These are phyloP conservation scores for Cyphellophora europaea DNA, from an alignment of 2,329 filamentous ascomycete genomes.

Conservation along the genomic window DNA sequence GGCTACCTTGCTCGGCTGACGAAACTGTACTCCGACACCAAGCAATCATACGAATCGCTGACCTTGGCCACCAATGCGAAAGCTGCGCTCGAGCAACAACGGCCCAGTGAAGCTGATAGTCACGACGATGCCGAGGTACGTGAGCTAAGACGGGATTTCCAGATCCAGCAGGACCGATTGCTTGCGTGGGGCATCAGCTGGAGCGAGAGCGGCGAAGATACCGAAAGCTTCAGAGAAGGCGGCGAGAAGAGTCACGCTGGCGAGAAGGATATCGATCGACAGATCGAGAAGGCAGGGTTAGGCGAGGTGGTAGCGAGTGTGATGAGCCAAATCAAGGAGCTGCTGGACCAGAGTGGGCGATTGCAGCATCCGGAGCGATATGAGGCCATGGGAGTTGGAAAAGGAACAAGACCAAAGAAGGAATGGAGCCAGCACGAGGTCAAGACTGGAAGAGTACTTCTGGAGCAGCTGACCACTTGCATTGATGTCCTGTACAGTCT, in stretches of 20 bases:
- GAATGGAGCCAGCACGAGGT: conserved; percentile 19
- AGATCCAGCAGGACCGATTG: conserved; percentile 54
- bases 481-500: conserved; percentile 58
- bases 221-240: conserved; percentile 2
- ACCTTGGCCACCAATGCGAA: conserved; percentile 16
- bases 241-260: conserved; percentile 10
- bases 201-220: conserved; percentile 41
- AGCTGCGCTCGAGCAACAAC: conserved; percentile 21
- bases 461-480: conserved; percentile 50
- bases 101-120: conserved; percentile 10
- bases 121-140: conserved; percentile 43
- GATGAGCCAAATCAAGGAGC: conserved; percentile 54
- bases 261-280: conserved; percentile 49
- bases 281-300: conserved; percentile 51
- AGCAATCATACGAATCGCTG: conserved; percentile 50
- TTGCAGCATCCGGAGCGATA: conserved; percentile 34
- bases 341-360: conserved; percentile 52
- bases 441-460: conserved; percentile 26
- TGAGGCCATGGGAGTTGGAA: conserved; percentile 25
- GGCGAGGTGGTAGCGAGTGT: conserved; percentile 57
- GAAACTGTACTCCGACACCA: conserved; percentile 56
- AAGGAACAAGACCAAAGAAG: conserved; percentile 19
- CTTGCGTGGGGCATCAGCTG: conserved; percentile 58
- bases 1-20: conserved; percentile 31
- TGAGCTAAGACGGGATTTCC: conserved; percentile 49